A percentile compares a stretch with the other conserved stretches of the same genome.
Evolutionary conservation across 2,329 filamentous ascomycete species (phyloP).

Genomic region (Ophiostoma australiae): DNA sequence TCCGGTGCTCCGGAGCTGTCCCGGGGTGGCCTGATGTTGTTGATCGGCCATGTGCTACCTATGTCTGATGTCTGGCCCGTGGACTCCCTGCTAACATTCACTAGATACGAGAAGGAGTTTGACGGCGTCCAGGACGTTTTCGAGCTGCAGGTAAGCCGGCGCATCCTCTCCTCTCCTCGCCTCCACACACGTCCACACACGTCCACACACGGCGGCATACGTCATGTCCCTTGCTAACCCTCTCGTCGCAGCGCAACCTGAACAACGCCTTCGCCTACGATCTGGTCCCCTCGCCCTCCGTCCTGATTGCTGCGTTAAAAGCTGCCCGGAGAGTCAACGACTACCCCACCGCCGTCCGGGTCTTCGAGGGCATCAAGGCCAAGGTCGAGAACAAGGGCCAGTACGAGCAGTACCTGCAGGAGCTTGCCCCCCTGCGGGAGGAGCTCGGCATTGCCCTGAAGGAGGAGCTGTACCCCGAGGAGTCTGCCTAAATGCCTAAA

Average conservation of each 20-base stretch:
- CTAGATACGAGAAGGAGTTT: conserved; percentile 99
- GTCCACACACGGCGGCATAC: conserved; percentile 7
- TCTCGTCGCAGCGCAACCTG: conserved; percentile 63
- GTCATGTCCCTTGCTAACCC: conserved; percentile 18
- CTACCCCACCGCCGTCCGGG: conserved; percentile 93
- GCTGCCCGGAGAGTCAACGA: conserved; percentile 96
- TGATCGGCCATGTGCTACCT: conserved; percentile 12
- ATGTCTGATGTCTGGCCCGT: background rate
- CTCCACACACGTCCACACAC: conserved; percentile 9
- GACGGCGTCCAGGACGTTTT: conserved; percentile 97
- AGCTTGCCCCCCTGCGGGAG: conserved; percentile 87
- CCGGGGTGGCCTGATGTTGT: conserved; percentile 6
- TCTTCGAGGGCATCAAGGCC: conserved; percentile 98
- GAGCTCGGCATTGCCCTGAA: conserved; percentile 88
- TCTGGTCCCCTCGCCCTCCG: conserved; percentile 89
- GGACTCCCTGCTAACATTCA: conserved; percentile 34
- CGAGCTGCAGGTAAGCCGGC: conserved; percentile 79
- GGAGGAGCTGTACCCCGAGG: conserved; percentile 78
- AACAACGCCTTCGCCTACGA: conserved; percentile 99
- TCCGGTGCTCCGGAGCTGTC: conserved; percentile 5
- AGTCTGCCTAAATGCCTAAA: conserved; percentile 16
- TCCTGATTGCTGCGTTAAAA: conserved; percentile 85
- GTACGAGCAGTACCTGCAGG: conserved; percentile 92
- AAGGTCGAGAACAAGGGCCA: conserved; percentile 99
- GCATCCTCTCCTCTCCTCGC: background rate